Percentiles rank a stretch among this genome's conserved stretches.
Conservation (phyloP, 225 moss, liverwort and hornwort genomes). For the Lunularia cruciata region DNA sequence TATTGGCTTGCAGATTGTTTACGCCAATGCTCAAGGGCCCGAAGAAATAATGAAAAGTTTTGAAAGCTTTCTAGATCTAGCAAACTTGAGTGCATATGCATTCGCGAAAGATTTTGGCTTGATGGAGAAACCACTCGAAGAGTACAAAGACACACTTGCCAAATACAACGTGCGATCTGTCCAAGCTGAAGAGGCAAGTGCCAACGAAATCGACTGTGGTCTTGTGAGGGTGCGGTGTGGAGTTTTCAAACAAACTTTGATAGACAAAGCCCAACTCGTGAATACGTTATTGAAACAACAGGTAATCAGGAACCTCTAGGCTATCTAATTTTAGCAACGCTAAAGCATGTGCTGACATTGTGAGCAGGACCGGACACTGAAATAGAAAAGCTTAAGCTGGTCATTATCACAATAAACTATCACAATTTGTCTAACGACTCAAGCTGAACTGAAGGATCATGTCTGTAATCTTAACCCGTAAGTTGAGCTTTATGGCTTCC, state of each 20-base stretch:
- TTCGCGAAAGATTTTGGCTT: conserved; percentile 66
- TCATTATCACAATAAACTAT: no score
- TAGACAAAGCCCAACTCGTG: conserved; percentile 45
- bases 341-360: no score
- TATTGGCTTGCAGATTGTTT: conserved; percentile 50
- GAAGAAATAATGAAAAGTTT: conserved; percentile 62
- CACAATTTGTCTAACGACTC: no score
- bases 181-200: conserved; percentile 52
- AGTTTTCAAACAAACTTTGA: conserved; percentile 62
- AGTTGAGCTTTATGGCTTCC: no score
- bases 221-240: conserved; percentile 55
- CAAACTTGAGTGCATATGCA: conserved; percentile 56
- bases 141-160: conserved; percentile 50
- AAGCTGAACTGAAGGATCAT: no score
- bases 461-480: no score
- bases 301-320: no score
- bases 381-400: no score
- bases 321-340: no score
- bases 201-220: conserved; percentile 64
- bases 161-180: conserved; percentile 46
- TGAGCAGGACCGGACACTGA: no score
- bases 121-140: conserved; percentile 68
- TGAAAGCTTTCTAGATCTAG: conserved; percentile 59
- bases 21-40: conserved; percentile 61
- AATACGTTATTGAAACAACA: conserved; percentile 46